phyloP scores from a whole-genome alignment of 1,284 basidiomycete species.

The Ceratobasidium sp. region DNA sequence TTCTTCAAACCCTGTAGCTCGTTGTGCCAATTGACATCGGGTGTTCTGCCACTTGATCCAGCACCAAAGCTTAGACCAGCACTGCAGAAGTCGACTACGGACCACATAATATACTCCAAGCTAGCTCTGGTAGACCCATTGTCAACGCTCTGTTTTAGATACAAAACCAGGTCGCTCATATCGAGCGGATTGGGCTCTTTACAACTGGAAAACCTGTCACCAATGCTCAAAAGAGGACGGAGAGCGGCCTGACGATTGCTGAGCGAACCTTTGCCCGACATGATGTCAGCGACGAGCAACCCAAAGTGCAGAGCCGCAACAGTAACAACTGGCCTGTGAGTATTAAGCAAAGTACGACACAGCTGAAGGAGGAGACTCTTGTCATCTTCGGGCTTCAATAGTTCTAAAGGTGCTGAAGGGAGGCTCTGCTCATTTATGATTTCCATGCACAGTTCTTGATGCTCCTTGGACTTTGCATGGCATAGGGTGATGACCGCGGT shows the following conservation, averaged over 20 bases:
- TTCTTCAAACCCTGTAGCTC: too few species aligned
- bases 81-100: too few species aligned
- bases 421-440: not conserved
- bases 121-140: too few species aligned
- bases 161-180: too few species aligned
- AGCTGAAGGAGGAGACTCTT: not conserved
- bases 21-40: too few species aligned
- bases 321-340: not conserved
- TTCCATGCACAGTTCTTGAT: not conserved
- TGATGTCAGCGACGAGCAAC: not conserved
- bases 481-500: not conserved
- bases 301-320: not conserved
- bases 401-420: not conserved
- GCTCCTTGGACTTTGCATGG: not conserved
- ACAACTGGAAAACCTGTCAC: too few species aligned
- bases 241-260: not conserved
- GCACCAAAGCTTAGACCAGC: too few species aligned
- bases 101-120: too few species aligned
- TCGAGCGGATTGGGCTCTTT: too few species aligned
- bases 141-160: too few species aligned
- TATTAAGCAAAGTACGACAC: not conserved
- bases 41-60: too few species aligned
- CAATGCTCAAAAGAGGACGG: not conserved
- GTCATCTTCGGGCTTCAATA: not conserved
- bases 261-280: not conserved